Evolutionary conservation across 805 yeast species (phyloP).

Genomic region (Pichia manshurica): DNA sequence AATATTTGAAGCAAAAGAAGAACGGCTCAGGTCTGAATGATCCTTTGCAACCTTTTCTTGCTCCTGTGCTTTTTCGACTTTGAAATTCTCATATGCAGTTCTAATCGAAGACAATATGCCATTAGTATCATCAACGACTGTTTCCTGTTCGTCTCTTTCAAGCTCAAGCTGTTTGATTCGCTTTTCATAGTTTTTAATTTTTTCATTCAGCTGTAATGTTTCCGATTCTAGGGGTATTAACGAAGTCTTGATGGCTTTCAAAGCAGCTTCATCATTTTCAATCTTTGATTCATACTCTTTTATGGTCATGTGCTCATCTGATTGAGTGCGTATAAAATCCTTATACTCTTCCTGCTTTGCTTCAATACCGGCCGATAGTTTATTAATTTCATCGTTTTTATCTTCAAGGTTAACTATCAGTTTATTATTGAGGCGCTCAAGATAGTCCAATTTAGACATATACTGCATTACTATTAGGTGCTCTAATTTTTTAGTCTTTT

Average conservation of each 20-base stretch:
- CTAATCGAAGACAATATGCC: conserved; percentile 39
- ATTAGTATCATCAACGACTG: conserved; percentile 36
- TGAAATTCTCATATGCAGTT: conserved; percentile 20
- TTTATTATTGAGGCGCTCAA: conserved; percentile 38
- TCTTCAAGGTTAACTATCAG: conserved; percentile 28
- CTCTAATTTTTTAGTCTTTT: conserved; percentile 44
- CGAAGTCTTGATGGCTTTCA: conserved; percentile 22
- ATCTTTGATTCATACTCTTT: conserved; percentile 37
- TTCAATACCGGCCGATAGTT: conserved; percentile 13
- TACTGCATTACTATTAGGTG: conserved; percentile 44
- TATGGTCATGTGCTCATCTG: conserved; percentile 41
- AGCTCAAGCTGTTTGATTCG: conserved; percentile 44
- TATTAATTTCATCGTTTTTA: conserved; percentile 35
- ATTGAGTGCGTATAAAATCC: conserved; percentile 34
- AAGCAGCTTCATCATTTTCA: conserved; percentile 36
- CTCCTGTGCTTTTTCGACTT: conserved; percentile 11
- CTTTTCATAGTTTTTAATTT: conserved; percentile 39
- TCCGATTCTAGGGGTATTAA: conserved; percentile 61
- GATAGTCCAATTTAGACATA: conserved; percentile 61
- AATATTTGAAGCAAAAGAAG: conserved; percentile 32
- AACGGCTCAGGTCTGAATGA: not conserved
- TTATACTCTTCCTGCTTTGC: conserved; percentile 29
- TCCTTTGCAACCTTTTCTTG: not conserved
- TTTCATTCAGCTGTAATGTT: conserved; percentile 41
- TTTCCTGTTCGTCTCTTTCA: conserved; percentile 50